Conservation (phyloP, 257 asterid genomes). For the Nicotiana noctiflora region DNA sequence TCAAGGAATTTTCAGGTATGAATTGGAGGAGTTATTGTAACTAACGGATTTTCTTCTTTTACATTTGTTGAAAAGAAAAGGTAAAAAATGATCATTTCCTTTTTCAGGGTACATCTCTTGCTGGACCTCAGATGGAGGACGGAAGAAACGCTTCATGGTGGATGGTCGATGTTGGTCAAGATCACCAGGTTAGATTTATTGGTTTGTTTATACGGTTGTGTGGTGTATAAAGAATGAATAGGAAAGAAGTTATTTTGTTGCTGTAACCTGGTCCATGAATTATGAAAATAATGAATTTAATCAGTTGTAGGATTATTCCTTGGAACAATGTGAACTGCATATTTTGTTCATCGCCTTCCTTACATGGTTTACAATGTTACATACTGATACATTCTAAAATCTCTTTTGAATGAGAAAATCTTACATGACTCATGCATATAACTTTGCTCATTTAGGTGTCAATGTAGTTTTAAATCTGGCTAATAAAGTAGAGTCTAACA, state of each 20-base stretch:
- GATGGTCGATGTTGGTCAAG: constrained; percentile 84
- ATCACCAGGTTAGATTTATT: constrained; percentile 67
- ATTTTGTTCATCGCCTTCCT: neutral
- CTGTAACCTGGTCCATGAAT: neutral
- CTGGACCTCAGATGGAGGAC: constrained; percentile 77
- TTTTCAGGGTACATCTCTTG: constrained; percentile 74
- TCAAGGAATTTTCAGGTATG: constrained; percentile 87
- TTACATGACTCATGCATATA: neutral
- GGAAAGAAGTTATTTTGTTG: neutral
- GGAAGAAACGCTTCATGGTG: constrained; percentile 79
- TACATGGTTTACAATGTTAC: neutral
- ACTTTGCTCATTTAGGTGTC: neutral
- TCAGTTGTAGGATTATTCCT: neutral
- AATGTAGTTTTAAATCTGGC: neutral
- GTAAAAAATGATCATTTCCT: neutral
- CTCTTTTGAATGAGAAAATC: neutral
- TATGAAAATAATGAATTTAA: neutral
- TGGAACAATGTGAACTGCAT: neutral
- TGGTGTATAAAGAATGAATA: neutral
- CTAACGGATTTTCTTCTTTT: neutral
- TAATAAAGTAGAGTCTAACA: neutral
- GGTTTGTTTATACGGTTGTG: neutral
- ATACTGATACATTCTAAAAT: neutral
- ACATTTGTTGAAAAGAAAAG: neutral
- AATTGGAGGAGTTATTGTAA: neutral